Percentiles rank a stretch among this genome's conserved stretches.
These are phyloP conservation scores for Boechera retrofracta DNA, from an alignment of 345 rosid genomes.

Conservation along the genomic window DNA sequence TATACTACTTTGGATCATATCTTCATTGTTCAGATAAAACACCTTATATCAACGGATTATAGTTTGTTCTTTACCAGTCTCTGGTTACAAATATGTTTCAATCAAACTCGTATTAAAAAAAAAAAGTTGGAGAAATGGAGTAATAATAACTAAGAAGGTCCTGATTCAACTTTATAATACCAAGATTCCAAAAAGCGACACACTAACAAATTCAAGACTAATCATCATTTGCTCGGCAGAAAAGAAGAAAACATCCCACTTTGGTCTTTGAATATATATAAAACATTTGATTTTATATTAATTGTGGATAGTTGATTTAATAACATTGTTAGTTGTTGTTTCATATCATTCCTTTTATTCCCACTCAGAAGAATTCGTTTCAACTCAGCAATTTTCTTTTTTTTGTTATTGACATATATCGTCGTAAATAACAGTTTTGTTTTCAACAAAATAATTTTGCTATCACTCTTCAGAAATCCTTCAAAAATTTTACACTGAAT, in stretches of 20 bases:
- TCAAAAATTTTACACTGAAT: not conserved
- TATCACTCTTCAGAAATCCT: not conserved
- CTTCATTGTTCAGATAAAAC: not conserved
- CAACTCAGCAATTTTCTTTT: not conserved
- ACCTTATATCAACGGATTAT: conserved; percentile 17
- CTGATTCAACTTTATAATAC: conserved; percentile 11
- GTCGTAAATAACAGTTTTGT: not conserved
- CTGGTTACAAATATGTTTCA: not conserved
- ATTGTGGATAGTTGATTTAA: conserved; percentile 6
- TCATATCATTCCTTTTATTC: conserved; percentile 21
- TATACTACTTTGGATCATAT: conserved; percentile 4
- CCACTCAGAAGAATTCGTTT: not conserved
- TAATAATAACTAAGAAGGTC: not conserved
- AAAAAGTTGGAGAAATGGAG: not conserved
- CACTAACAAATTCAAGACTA: conserved; percentile 18
- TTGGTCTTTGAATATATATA: not conserved
- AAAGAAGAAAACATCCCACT: conserved; percentile 7
- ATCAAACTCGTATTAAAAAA: not conserved
- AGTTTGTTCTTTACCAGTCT: not conserved
- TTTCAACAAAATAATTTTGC: not conserved
- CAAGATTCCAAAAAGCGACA: conserved; percentile 16
- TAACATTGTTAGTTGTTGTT: conserved; percentile 33
- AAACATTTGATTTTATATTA: not conserved
- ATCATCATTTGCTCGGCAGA: conserved; percentile 4
- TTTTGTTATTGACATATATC: not conserved